Base-by-base conservation (phyloP, 257 asterid species). In the Echium plantagineum region DNA sequence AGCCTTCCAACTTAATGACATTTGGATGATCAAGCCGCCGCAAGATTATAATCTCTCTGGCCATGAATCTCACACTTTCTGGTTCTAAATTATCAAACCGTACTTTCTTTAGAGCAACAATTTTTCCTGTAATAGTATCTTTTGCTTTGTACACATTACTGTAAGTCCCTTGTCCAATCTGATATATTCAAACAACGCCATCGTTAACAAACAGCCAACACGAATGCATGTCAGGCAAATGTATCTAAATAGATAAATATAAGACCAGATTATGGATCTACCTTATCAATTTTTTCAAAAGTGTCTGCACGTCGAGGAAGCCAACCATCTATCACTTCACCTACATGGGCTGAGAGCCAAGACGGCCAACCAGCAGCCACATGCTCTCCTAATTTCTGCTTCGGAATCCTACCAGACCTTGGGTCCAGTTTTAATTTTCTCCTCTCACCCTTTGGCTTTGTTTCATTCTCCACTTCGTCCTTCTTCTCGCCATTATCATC, bases 291-390 rank as follows among this genome's bases (percentile, higher is more conserved):
- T 69, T 87, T 90, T 63, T 83, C 97, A 51, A 85, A 90, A 48
- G 91, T 73, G 74, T 87, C 97, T 0, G 96, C 97, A 1, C 97
- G 81, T 13, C 97, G 94, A 28, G 97, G 97, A 47, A 84, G 82
- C 97, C 94, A 90, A 21, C 96, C 97, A 65, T 85, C 89, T 65
- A 90, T 85, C 26, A 95, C 97, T 74, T 90, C 97, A 49, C 96
- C 97, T 1, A 94, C 96, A 64, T 85, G 94, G 60, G 90, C 83
- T 24, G 96, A 90, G 63, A 90, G 85, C 97, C 97, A 90, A 61
- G 95, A 74, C 16, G 97, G 97, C 97, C 97, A 90, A 59, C 97
- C 97, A 15, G 95, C 95, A 64, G 97, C 96, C 55, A 85, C 94
- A 70, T 87, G 97, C 71, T 90, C 97, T 9, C 97, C 97, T 71